Conservation (phyloP, 78 protist species). For the Dictyostelium capitatum region DNA sequence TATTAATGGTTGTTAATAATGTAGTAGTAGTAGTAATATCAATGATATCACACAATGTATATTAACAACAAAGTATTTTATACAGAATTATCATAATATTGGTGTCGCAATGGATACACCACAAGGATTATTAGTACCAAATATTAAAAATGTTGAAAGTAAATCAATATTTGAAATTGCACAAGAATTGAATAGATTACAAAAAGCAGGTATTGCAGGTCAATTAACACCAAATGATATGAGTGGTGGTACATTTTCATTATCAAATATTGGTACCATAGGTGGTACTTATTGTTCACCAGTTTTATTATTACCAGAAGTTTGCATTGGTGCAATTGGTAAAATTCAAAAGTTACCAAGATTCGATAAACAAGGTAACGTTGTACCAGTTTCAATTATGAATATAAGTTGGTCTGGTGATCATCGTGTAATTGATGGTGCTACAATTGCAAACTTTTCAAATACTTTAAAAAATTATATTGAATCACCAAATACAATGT, state of each 20-base stretch:
- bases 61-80: background rate
- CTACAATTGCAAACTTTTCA: constrained; percentile 94
- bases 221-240: constrained; percentile 62
- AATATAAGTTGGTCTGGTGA: constrained; percentile 93
- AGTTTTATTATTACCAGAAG: constrained; percentile 90
- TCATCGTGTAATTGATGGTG: constrained; percentile 97
- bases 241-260: constrained; percentile 94
- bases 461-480: constrained; percentile 82
- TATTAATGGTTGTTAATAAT: too few relatives aligned
- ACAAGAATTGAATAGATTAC: constrained; percentile 93
- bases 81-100: constrained; percentile 90
- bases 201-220: constrained; percentile 59
- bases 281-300: constrained; percentile 96
- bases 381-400: constrained; percentile 69
- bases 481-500: constrained; percentile 92
- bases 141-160: constrained; percentile 92
- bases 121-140: constrained; percentile 96
- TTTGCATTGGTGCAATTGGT: constrained; percentile 88
- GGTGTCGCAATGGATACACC: constrained; percentile 98
- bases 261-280: constrained; percentile 95
- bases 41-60: background rate
- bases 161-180: constrained; percentile 93
- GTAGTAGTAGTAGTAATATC: too few relatives aligned
- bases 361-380: constrained; percentile 81
- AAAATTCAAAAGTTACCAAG: constrained; percentile 90